Base-by-base conservation (phyloP, 2,329 filamentous ascomycete genomes). In the Talaromyces funiculosus region DNA sequence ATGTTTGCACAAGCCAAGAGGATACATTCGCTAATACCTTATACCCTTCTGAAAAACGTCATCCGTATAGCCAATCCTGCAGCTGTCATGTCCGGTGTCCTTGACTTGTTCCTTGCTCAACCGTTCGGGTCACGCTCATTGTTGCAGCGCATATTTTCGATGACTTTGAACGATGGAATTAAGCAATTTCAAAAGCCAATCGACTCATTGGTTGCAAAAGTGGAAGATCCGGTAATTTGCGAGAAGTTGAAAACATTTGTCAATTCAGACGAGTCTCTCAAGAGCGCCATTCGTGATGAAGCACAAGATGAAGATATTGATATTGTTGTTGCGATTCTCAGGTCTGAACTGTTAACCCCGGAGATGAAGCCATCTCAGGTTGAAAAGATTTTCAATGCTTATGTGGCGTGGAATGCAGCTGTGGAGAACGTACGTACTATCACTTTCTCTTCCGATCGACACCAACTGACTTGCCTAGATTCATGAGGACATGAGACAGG, bases 1-100 rank as follows among this genome's bases (percentile, higher is more conserved):
- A 77, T 99, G 31, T 97, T 97, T 73, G 91, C 92, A 0, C 94
- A 99, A 75, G 87, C 90, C 4, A 96, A 93, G 77, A 86, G 90
- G 63, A 97, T 97, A 57, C 94, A 99, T 72, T 96, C 92, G 0
- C 83, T 97, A 60, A 89, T 99, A 47, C 94, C 94, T 0, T 99
- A 99, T 72, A 89, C 88, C 0, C 81, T 97, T 53, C 82, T 99
- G 72, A 99, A 99, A 79, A 97, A 97, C 71, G 91, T 96, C 51
- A 97, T 99, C 69, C 87, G 93, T 60, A 91, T 97, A 67, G 92
- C 94, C 22, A 99, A 99, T 68, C 94, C 94, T 2, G 93, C 93
- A 0, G 91, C 92, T 5, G 94, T 99, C 65, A 97, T 99, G 93
- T 90, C 89, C n/a, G 89, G 89, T 20, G 87, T 97, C 47, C 82